Evolutionary conservation across 2,329 filamentous ascomycete genomes (phyloP).

Genomic region (Amauroascus niger): DNA sequence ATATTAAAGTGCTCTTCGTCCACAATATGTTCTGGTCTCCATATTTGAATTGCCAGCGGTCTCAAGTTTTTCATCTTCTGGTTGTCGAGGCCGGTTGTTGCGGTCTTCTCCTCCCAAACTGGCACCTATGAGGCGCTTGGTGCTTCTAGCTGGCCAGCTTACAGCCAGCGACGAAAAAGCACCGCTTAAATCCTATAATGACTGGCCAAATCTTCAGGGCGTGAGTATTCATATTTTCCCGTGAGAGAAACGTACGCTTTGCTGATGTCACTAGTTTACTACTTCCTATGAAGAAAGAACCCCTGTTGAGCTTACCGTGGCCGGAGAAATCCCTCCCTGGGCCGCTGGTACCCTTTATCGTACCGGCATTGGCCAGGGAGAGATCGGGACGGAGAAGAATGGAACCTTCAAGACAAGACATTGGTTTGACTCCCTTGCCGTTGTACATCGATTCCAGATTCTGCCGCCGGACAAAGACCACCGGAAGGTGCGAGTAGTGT

Average conservation of each 20-base stretch:
- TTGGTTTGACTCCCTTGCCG: slow-evolving; percentile 72
- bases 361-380: slow-evolving; percentile 60
- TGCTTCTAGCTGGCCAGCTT: not conserved
- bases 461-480: slow-evolving; percentile 32
- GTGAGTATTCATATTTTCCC: slow-evolving; percentile 27
- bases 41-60: not conserved
- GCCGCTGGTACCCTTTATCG: slow-evolving; percentile 63
- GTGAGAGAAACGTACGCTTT: not conserved
- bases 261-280: slow-evolving; percentile 48
- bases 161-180: not conserved
- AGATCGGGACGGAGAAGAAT: slow-evolving; percentile 52
- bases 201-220: slow-evolving; percentile 46
- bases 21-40: not conserved
- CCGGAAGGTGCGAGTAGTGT: slow-evolving; percentile 45
- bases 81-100: not conserved
- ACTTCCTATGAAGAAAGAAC: slow-evolving; percentile 55
- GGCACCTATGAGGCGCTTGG: not conserved
- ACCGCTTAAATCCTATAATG: slow-evolving; percentile 26
- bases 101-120: not conserved
- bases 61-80: not conserved
- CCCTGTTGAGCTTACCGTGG: slow-evolving; percentile 54
- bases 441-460: slow-evolving; percentile 65
- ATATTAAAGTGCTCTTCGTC: not conserved
- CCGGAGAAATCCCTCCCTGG: slow-evolving; percentile 60
- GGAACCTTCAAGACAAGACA: slow-evolving; percentile 53